phyloP scores from a whole-genome alignment of 1,284 basidiomycete species.

The Marasmius oreades region DNA sequence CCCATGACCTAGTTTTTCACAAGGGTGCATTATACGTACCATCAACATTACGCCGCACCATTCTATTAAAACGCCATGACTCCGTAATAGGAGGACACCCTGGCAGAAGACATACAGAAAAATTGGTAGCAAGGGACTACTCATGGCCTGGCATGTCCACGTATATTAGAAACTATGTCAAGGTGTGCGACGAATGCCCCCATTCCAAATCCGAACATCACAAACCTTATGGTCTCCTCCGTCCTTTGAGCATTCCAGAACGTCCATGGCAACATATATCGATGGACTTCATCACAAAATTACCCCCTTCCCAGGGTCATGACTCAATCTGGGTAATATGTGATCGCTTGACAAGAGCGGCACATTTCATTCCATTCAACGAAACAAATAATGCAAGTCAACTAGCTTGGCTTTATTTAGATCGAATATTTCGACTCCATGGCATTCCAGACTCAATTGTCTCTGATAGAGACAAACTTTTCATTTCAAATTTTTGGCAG shows the following conservation, averaged over 20 bases:
- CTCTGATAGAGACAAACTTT: conserved; percentile 17
- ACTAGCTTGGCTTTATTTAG: conserved; percentile 20
- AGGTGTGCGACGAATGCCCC: neutral
- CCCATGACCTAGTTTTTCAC: conserved; percentile 10
- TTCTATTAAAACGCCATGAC: conserved; percentile 13
- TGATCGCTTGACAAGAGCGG: conserved; percentile 32
- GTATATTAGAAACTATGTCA: conserved; percentile 9
- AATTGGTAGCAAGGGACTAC: conserved; percentile 3
- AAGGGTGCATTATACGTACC: conserved; percentile 13
- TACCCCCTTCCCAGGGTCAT: conserved; percentile 26
- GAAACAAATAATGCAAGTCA: conserved; percentile 24
- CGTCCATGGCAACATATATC: conserved; percentile 29
- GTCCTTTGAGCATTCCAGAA: conserved; percentile 19
- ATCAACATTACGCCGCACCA: neutral
- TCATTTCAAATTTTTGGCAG: neutral
- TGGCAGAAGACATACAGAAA: conserved; percentile 10
- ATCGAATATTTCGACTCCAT: conserved; percentile 26
- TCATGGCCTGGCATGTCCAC: conserved; percentile 17
- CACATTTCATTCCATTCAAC: conserved; percentile 31
- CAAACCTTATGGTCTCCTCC: neutral
- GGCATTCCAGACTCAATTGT: conserved; percentile 27
- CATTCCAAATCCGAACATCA: neutral
- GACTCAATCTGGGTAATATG: conserved; percentile 32
- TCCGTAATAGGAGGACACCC: conserved; percentile 11
- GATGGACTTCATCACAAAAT: conserved; percentile 31